Base-by-base conservation (phyloP, 768 basidiomycete species). In the Amyloporia xantha region DNA sequence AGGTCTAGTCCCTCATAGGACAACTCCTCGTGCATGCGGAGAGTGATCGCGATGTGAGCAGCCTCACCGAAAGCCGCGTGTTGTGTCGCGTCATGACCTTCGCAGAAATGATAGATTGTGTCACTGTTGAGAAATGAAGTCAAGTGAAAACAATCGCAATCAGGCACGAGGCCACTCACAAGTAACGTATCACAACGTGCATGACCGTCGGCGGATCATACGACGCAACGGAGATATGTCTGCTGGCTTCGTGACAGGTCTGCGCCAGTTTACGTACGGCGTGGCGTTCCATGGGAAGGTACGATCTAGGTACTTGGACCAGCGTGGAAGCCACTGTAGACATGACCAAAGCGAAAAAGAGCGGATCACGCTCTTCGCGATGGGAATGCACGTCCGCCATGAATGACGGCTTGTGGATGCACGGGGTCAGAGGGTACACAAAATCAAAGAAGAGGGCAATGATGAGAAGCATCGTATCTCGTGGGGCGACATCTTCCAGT, bases 381-480 rank as follows among this genome's bases (percentile, higher is more conserved):
- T 78, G 79, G 0, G 80, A 72, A 54, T 84, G 81, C 25, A 96
- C 71, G 68, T 92, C 92, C n/a, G 87, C 84, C 80, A 91, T 84
- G 64, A 93, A 93, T 1, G 86, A 88, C 23, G 90, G 90, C 61
- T 86, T 87, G 69, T 96, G 93, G 38, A 96, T 70, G 64, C 88
- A 91, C 4, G 92, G 92, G 7, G 89, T 94, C 26, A 95, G 75
- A 7, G 89, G 86, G 65, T 92, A 92, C 41, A 94, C 89, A 62
- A 90, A 95, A 64, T 94, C 92, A 62, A 94, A 95, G 70, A 91
- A 96, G 11, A 94, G 78, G 33, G 84, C 77, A 53, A 93, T 82
- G 56, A 95, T 86, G 51, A 88, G 79, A 35, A 80, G 78, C 41
- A 93, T 82, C 4, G 84, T 86, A 50, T 88, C 84, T 46, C 88